Evolutionary conservation across 306 rosid genomes (phyloP).

Genomic region (Vigna radiata): DNA sequence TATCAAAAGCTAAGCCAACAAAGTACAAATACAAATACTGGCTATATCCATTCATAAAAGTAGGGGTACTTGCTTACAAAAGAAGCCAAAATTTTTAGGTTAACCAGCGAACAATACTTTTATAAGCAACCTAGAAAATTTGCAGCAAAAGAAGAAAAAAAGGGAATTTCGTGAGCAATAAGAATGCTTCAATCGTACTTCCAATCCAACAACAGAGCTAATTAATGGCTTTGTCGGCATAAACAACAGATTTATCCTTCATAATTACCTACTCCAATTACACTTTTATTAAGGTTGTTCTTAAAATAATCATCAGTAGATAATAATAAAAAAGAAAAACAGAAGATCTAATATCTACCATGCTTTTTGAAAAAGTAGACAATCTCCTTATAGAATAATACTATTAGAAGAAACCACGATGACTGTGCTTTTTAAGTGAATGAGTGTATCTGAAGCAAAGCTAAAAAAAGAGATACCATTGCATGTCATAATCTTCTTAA

Average conservation of each 20-base stretch:
- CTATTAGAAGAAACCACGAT: neutral
- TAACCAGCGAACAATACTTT: neutral
- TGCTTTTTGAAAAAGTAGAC: neutral
- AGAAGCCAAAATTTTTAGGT: neutral
- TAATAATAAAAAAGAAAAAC: neutral
- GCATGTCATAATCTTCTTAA: too few relatives aligned
- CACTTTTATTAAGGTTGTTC: neutral
- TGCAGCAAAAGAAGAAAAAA: too few relatives aligned
- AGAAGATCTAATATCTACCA: neutral
- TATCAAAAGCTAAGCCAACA: neutral
- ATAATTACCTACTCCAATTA: neutral
- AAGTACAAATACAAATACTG: neutral
- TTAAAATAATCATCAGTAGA: neutral
- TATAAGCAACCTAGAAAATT: neutral
- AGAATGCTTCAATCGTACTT: neutral
- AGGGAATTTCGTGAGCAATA: neutral
- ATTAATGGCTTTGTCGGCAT: neutral
- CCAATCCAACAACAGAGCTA: neutral
- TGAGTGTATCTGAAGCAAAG: neutral
- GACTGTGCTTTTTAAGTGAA: neutral
- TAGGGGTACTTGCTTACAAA: slow-evolving; percentile 1
- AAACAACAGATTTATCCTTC: neutral
- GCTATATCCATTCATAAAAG: neutral
- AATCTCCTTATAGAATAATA: neutral
- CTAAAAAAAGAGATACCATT: neutral